Evolutionary conservation across 108 stramenopile species (phyloP).

Genomic region (Nitzschia sp.): DNA sequence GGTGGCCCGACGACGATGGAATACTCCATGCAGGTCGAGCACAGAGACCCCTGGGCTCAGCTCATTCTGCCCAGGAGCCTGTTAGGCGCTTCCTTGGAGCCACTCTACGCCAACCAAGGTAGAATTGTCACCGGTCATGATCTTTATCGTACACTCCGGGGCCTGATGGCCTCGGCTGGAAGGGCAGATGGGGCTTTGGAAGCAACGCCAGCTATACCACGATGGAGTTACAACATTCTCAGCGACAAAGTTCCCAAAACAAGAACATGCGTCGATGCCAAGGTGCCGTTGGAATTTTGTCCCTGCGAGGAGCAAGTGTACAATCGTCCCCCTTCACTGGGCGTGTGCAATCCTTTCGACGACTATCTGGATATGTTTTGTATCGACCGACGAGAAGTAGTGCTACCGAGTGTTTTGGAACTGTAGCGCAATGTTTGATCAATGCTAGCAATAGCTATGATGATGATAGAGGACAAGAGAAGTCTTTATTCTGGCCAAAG

Average conservation of each 20-base stretch:
- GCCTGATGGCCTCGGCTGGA: constrained; percentile 20
- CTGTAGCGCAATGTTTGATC: too few relatives aligned
- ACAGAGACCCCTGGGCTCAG: constrained; percentile 52
- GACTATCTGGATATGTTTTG: background rate
- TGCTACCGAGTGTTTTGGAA: background rate
- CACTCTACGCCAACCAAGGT: constrained; percentile 41
- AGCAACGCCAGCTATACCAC: background rate
- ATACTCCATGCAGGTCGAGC: constrained; percentile 53
- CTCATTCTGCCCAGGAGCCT: constrained; percentile 41
- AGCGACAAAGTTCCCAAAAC: background rate
- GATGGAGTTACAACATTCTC: constrained; percentile 1
- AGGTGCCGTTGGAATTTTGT: background rate
- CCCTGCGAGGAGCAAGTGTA: constrained; percentile 2
- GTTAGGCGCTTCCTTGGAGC: constrained; percentile 20
- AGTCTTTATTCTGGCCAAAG: constrained; percentile 27
- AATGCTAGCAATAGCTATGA: too few relatives aligned
- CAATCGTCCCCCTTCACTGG: background rate
- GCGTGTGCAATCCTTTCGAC: background rate
- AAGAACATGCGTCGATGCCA: background rate
- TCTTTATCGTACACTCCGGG: constrained; percentile 43
- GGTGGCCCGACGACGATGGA: constrained; percentile 44
- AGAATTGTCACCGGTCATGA: constrained; percentile 47
- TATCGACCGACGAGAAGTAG: background rate
- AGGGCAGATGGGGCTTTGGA: background rate
- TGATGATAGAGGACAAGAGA: too few relatives aligned